phyloP scores from a whole-genome alignment of 2,329 filamentous ascomycete species.

The Penicillium glabrum region DNA sequence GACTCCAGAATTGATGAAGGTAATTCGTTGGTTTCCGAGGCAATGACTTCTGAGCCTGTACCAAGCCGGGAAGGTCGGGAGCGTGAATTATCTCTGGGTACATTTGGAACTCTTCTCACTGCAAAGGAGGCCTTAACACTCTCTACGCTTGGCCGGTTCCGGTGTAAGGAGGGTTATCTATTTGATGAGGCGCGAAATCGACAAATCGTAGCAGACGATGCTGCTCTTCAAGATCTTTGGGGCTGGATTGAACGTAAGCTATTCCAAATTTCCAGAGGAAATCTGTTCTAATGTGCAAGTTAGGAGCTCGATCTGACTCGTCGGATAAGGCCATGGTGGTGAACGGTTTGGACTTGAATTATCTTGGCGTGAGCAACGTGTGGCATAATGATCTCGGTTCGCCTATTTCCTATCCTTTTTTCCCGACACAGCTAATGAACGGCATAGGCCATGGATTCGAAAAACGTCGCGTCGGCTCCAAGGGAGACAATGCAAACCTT shows the following conservation, averaged over 20 bases:
- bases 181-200: slow-evolving; percentile 58
- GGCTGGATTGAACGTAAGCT: slow-evolving; percentile 53
- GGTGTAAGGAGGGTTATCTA: slow-evolving; percentile 57
- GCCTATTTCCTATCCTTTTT: not conserved
- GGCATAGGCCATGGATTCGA: slow-evolving; percentile 33
- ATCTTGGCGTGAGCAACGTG: slow-evolving; percentile 58
- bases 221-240: slow-evolving; percentile 60
- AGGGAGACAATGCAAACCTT: slow-evolving; percentile 23
- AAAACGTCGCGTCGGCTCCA: slow-evolving; percentile 30
- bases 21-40: slow-evolving; percentile 4
- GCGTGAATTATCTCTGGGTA: slow-evolving; percentile 31
- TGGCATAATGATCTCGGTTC: slow-evolving; percentile 59
- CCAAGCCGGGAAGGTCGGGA: slow-evolving; percentile 42
- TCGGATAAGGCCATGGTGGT: slow-evolving; percentile 55
- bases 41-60: slow-evolving; percentile 19
- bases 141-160: slow-evolving; percentile 41
- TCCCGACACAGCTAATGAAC: slow-evolving; percentile 4
- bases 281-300: not conserved
- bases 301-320: slow-evolving; percentile 41
- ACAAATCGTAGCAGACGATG: slow-evolving; percentile 56
- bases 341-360: slow-evolving; percentile 59
- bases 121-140: slow-evolving; percentile 42
- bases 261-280: not conserved
- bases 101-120: slow-evolving; percentile 28
- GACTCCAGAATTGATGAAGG: slow-evolving; percentile 8